Conservation (phyloP, 2,329 filamentous ascomycete species). For the Penicillium verrucosum region DNA sequence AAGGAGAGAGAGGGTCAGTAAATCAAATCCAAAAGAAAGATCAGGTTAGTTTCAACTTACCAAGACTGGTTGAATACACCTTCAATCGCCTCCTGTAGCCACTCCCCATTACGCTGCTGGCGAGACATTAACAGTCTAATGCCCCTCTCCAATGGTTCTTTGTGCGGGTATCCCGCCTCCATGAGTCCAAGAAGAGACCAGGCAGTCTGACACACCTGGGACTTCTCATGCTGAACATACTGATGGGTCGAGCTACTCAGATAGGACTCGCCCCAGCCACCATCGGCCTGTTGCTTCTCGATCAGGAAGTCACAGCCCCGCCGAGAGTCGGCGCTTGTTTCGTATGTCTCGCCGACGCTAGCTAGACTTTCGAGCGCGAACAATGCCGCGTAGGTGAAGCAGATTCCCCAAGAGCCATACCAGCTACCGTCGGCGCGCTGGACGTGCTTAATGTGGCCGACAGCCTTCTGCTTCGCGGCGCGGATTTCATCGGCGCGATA, state of each 20-base stretch:
- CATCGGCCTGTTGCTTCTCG: constrained; percentile 78
- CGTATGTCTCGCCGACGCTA: constrained; percentile 76
- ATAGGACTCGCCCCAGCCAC: constrained; percentile 97
- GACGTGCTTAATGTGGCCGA: constrained; percentile 75
- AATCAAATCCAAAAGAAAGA: background rate
- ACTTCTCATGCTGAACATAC: constrained; percentile 74
- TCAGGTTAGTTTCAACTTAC: constrained; percentile 48
- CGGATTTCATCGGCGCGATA: constrained; percentile 76
- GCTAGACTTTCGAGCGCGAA: constrained; percentile 87
- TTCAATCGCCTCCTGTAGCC: constrained; percentile 92
- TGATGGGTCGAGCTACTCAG: constrained; percentile 72
- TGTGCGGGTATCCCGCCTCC: constrained; percentile 76
- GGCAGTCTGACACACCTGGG: constrained; percentile 90
- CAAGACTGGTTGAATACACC: constrained; percentile 99
- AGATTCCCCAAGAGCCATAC: constrained; percentile 98
- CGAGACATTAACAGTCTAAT: constrained; percentile 78
- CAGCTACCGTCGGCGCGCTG: constrained; percentile 84
- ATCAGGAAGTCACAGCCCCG: constrained; percentile 83
- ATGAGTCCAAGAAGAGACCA: constrained; percentile 83
- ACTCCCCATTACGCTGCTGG: constrained; percentile 86
- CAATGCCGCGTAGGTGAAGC: constrained; percentile 96
- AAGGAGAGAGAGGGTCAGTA: constrained; percentile 14
- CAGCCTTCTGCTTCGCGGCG: constrained; percentile 66
- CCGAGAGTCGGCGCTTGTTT: constrained; percentile 66
- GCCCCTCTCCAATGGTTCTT: constrained; percentile 67